Base-by-base conservation (phyloP, 768 basidiomycete species). In the Pholiota microspora region DNA sequence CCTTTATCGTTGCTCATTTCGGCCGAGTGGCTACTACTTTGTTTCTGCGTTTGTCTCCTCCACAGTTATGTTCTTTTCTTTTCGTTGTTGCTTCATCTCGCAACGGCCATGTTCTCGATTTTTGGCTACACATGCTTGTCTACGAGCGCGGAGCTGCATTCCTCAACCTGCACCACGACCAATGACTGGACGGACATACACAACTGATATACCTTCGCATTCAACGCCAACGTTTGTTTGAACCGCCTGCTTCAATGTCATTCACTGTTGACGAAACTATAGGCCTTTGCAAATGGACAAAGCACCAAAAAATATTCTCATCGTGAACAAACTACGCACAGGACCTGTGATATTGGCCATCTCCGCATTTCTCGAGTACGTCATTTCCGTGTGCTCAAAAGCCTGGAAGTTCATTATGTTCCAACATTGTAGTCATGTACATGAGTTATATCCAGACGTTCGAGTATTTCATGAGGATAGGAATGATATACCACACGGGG, bases 281-380 rank as follows among this genome's bases (percentile, higher is more conserved):
- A 78, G 77, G 64, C 64, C 64, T 66, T 58, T 58, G 53, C 60
- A 66, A 21, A 57, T 69, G 21, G 63, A 68, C 16, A 64, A 70
- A 47, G 75, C 80, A 23, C 85, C 82, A 38, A 82, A 82, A 64
- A 76, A 81, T 40, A 84, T 90, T 36, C 79, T 92, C 49, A 80
- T 92, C 58, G 88, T 92, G 12, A 92, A 92, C 73, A 92, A 92
- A 68, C 73, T 88, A 28, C 81, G 89, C 42, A 92, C 89, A 34
- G 82, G 84, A 53, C 85, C 86, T 7, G 89, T 92, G 54, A 81
- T 89, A 49, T 79, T 83, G 24, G 88, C 89, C 2, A 90, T 91
- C 55, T 81, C 88, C 58, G 82, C 86, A 6, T 79, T 92, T 59
- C 80, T 91, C 49, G 76, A 78, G 89, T 89, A 54, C 51, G 84